Base-by-base conservation (phyloP, 2,329 filamentous ascomycete species). In the Alternaria atra region DNA sequence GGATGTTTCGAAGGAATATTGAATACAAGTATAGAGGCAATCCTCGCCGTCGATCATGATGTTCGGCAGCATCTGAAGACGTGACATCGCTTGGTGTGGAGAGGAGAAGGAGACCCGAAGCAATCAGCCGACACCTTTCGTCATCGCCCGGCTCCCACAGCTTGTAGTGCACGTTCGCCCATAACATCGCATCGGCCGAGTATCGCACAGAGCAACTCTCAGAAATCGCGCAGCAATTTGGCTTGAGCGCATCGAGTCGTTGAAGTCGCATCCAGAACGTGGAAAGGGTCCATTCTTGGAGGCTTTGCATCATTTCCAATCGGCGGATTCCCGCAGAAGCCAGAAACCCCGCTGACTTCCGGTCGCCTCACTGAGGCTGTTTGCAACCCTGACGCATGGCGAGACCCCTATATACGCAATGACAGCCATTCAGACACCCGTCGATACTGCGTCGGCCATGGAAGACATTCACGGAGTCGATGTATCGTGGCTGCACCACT, bases 401-500 rank as follows among this genome's bases (percentile, higher is more conserved):
- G 65, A 66, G 40, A 29, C 50, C 52, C 52, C 57, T 63, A 62
- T 66, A 67, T 50, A 61, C 61, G 58, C 63, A 57, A 67, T 69
- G 68, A 73, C 73, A 61, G 66, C 60, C 50, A 56, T 70, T 13
- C 64, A 69, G 58, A 53, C 62, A 55, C 56, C 68, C 48, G 61
- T 58, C 48, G 69, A 72, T 35, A 54, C 60, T 29, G 65, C 65
- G 52, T 64, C 69, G 51, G 64, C 63, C 59, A 94, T 94, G 92
- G 92, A 94, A 80, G 89, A 91, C 71, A 87, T 92, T 67, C 89
- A 93, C 78, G 90, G 90, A 68, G 87, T 96, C 74, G 93, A 97
- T 80, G 92, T 96, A 75, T 93, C 91, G 80, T 97, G 93, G 93
- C 91, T 96, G 84, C 91, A 95, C 80, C 91, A 91, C 76, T 88